Base-by-base conservation (phyloP, 805 yeast genomes). In the Myxozyma mucilagina region DNA sequence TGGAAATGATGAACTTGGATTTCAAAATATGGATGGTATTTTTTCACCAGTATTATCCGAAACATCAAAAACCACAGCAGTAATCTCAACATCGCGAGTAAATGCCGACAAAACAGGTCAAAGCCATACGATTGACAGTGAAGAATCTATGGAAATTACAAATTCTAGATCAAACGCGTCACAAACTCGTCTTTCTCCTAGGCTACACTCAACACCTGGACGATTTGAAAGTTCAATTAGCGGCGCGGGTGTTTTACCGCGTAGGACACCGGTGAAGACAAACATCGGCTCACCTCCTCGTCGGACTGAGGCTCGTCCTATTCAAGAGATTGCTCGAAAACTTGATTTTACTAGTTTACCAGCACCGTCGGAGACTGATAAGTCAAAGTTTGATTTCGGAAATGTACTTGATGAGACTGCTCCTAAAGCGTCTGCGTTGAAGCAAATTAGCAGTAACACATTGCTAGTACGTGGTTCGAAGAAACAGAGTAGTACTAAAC, bases 21-120 rank as follows among this genome's bases (percentile, higher is more conserved):
- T 68, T 60, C 71, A 68, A 32, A 61, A 62, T 47, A 53, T 68
- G 53, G 66, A 67, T 36, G 69, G 63, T 10, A 68, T 65, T 41
- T 68, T 68, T 43, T 63, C 60, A 13, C 68, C 70, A 11, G 34
- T 31, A 42, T 44, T n/a, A 42, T 39, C 45, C 9, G 54, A 38
- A 18, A 9, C 51, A 11, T 5, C 52, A 18, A 38, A 18, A 32
- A 31, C 14, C 38, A 49, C 43, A 14, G 18, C 24, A n/a, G 34
- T 39, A 34, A 11, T 16, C 29, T 16, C 50, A 14, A 29, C 20
- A 56, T 29, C 55, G 34, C 35, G 48, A 8, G 10, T 20, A 41
- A n/a, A 20, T 20, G 45, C 18, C 29, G 49, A 24, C 47, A 36
- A 41, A 42, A 29, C 16, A 32, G 47, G 49, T 31, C 39, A 31